Conservation (phyloP, 1,139 yeast species). For the Pichia cactophila region DNA sequence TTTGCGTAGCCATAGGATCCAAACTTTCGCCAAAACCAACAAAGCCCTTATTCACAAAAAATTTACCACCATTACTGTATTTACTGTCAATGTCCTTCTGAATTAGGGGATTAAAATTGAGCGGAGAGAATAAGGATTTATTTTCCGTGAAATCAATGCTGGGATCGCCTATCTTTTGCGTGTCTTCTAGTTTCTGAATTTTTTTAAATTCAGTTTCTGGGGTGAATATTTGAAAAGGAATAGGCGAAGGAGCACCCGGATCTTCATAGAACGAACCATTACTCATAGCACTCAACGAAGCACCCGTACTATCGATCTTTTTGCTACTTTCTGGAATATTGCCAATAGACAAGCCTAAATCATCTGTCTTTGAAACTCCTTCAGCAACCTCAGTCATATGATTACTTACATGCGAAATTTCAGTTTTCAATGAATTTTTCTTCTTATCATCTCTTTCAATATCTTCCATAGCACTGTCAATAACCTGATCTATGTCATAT, state of each 20-base stretch:
- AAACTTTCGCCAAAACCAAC: slow-evolving; percentile 1
- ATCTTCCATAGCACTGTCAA: slow-evolving; percentile 10
- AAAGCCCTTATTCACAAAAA: slow-evolving; percentile 40
- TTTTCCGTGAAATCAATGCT: slow-evolving; percentile 15
- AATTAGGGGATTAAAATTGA: slow-evolving; percentile 71
- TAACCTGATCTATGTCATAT: slow-evolving; percentile 29
- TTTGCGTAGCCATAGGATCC: not conserved
- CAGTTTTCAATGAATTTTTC: not conserved
- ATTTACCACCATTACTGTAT: slow-evolving; percentile 81
- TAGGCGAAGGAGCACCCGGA: slow-evolving; percentile 77
- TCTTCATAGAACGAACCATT: slow-evolving; percentile 51
- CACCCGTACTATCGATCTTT: not conserved
- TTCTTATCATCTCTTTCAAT: slow-evolving; percentile 5
- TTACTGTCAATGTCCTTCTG: slow-evolving; percentile 71
- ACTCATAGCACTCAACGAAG: not conserved
- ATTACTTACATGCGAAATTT: not conserved
- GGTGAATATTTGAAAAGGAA: slow-evolving; percentile 50
- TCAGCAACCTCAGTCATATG: not conserved
- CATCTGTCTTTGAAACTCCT: not conserved
- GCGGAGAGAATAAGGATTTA: slow-evolving; percentile 68
- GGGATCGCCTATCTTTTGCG: not conserved
- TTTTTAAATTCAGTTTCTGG: slow-evolving; percentile 21
- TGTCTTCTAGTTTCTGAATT: slow-evolving; percentile 5
- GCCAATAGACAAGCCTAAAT: not conserved
- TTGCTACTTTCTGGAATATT: not conserved